Base-by-base conservation (phyloP, 495 filamentous ascomycete genomes). In the Astrothelium macrocarpum region DNA sequence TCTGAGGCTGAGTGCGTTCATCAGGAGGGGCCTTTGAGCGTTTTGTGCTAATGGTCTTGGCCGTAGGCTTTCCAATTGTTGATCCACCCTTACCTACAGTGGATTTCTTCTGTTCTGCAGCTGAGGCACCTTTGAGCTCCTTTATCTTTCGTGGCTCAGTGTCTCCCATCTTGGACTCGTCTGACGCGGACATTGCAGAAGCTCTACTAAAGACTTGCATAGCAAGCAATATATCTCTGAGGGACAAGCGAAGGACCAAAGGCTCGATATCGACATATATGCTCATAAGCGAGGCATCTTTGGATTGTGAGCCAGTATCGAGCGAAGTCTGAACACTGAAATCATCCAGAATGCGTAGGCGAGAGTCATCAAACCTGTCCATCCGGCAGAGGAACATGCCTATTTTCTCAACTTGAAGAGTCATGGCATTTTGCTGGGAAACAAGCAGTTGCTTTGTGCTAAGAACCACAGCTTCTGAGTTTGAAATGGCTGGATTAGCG, bases 361-460 rank as follows among this genome's bases (percentile, higher is more conserved):
- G 82, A 60, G 84, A 88, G 20, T 86, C 90, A 62, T 96, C 92
- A 66, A 96, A 95, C 65, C 88, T 88, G 71, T 98, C 94, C 95
- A 98, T 97, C 31, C 94, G 89, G 72, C 94, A 98, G 39, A 98
- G 78, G 75, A 97, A 98, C 92, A 98, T 97, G 62, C 94, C 95
- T 53, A 97, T 85, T 70, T 96, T 85, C 39, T 88, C 88, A 10
- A 97, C 82, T 70, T 97, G 95, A 63, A 98, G 79, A 11, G 95
- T 96, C 59, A 91, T 81, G 26, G 93, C 90, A 77, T 97, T 90
- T 74, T 98, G 94, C 70, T 94, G 89, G 16, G 94, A 94, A 12
- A 97, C 78, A 7, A 97, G 80, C 5, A 97, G 84, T 71, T 98
- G 90, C 73, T 97, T 97, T 10, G 90, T 96, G 20, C 91, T 87